phyloP scores from a whole-genome alignment of 2,329 filamentous ascomycete species.

The Dactylellina cionopaga region DNA sequence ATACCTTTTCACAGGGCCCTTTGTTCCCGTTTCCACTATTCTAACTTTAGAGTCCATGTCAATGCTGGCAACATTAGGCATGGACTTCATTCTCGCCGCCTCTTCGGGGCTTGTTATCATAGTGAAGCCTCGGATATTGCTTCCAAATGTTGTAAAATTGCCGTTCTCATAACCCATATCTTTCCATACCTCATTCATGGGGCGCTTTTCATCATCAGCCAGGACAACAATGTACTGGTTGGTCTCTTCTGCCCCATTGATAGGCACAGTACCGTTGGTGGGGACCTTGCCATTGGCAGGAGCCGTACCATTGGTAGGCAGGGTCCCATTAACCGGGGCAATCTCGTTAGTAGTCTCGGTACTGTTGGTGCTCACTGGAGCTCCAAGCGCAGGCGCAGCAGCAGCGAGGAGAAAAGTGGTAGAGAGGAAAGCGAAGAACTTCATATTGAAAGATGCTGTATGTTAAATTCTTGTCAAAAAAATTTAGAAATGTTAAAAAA shows the following conservation, averaged over 20 bases:
- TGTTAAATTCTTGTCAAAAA: too few species aligned
- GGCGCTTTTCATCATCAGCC: constrained; percentile 7
- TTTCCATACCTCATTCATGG: constrained; percentile 15
- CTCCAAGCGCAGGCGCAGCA: too few species aligned
- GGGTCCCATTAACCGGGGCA: too few species aligned
- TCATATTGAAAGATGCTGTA: too few species aligned
- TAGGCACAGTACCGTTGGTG: too few species aligned
- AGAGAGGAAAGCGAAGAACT: constrained; percentile 27
- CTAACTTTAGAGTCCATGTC: constrained; percentile 12
- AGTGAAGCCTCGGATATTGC: constrained; percentile 14
- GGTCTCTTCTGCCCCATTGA: not conserved
- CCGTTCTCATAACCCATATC: constrained; percentile 8
- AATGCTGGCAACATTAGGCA: constrained; percentile 20
- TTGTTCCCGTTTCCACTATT: constrained; percentile 9
- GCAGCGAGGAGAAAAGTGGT: constrained; percentile 22
- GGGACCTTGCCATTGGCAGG: too few species aligned
- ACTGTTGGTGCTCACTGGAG: too few species aligned
- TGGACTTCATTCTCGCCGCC: constrained; percentile 7
- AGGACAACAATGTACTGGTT: constrained; percentile 21
- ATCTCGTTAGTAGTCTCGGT: too few species aligned
- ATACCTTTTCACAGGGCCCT: too few species aligned
- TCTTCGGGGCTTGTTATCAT: constrained; percentile 8
- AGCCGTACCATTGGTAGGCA: too few species aligned
- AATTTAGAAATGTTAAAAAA: too few species aligned
- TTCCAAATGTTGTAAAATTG: constrained; percentile 5